Evolutionary conservation across 148 eudicot species (phyloP).

Genomic region (Tetragonia tetragonoides): DNA sequence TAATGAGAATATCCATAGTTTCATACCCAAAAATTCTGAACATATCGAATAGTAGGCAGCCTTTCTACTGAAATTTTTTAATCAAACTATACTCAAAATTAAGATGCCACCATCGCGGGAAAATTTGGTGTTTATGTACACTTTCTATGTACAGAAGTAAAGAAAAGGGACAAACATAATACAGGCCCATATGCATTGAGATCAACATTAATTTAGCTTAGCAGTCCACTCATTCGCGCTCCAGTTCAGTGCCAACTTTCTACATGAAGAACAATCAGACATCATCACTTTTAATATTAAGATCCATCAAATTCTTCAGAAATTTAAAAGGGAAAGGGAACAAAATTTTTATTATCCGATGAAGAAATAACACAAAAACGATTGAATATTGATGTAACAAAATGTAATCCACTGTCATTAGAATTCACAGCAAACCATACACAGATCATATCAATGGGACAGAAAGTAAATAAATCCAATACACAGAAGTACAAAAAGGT

Average conservation of each 20-base stretch:
- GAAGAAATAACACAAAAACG: not conserved
- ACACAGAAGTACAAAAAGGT: too few relatives aligned
- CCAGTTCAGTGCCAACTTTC: not conserved
- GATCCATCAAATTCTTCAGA: not conserved
- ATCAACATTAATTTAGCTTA: not conserved
- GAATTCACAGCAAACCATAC: not conserved
- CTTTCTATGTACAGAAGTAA: not conserved
- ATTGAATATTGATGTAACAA: not conserved
- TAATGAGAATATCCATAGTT: too few relatives aligned
- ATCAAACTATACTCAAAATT: not conserved
- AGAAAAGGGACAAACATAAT: not conserved
- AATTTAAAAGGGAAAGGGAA: not conserved
- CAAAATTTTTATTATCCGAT: too few relatives aligned
- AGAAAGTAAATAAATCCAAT: not conserved
- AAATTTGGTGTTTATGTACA: constrained; percentile 10
- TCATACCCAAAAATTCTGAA: not conserved
- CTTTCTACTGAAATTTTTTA: not conserved
- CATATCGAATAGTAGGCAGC: not conserved
- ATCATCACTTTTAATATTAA: not conserved
- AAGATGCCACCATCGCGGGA: not conserved
- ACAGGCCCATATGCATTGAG: not conserved
- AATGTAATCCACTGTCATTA: too few relatives aligned
- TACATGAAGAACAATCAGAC: not conserved
- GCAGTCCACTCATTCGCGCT: too few relatives aligned
- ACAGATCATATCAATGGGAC: not conserved